These are phyloP conservation scores for Mycena latifolia DNA, from an alignment of 768 basidiomycete species.

Conservation along the genomic window DNA sequence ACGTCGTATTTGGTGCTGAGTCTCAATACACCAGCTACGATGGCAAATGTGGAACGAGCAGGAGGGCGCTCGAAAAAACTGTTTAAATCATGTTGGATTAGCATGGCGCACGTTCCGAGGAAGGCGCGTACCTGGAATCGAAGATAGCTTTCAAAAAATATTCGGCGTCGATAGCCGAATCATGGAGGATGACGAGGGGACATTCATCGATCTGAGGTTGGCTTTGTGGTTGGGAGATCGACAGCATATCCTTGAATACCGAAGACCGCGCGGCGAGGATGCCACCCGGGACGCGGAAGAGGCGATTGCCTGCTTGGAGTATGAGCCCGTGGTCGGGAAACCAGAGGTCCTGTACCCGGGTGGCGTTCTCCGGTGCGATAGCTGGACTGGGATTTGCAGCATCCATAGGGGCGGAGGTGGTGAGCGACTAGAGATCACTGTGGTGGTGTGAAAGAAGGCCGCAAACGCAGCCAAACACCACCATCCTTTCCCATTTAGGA, in stretches of 20 bases:
- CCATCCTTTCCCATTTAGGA: no score
- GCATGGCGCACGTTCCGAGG: background rate
- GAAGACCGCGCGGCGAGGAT: constrained; percentile 17
- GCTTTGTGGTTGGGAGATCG: constrained; percentile 14
- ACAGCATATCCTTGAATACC: constrained; percentile 19
- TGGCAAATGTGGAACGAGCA: constrained; percentile 3
- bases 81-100: background rate
- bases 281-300: constrained; percentile 19
- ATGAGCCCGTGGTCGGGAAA: constrained; percentile 14
- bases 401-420: background rate
- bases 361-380: background rate
- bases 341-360: constrained; percentile 15
- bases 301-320: constrained; percentile 6
- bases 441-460: no score
- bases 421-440: no score
- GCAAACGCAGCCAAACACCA: no score
- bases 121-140: constrained; percentile 4
- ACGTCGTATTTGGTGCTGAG: constrained; percentile 27
- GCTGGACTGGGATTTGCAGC: background rate
- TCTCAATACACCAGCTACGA: constrained; percentile 16
- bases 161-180: constrained; percentile 8
- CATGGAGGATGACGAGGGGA: constrained; percentile 14
- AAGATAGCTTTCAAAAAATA: constrained; percentile 19
- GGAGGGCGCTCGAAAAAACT: constrained; percentile 27
- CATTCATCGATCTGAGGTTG: constrained; percentile 15